phyloP scores from a whole-genome alignment of 176 grass and related monocot species.

The Leersia perrieri region DNA sequence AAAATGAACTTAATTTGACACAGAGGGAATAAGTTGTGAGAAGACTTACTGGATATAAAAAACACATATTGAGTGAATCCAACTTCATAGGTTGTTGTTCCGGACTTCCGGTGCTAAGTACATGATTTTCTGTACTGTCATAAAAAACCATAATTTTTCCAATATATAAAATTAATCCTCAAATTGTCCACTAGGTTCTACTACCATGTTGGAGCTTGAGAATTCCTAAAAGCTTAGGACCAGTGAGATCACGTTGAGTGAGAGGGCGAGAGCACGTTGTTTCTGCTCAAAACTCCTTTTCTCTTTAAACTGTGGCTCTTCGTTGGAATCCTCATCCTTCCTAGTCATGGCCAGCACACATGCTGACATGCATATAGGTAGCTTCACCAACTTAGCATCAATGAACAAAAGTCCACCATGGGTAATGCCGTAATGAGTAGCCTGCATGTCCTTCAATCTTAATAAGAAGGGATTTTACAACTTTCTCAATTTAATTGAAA shows the following conservation, averaged over 20 bases:
- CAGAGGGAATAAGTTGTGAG: no score
- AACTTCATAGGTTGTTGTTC: neutral
- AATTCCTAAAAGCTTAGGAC: neutral
- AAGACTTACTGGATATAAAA: no score
- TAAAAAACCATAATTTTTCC: neutral
- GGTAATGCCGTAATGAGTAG: conserved; percentile 12
- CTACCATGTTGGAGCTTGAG: neutral
- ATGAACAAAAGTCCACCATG: neutral
- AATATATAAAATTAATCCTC: neutral
- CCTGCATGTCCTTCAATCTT: neutral
- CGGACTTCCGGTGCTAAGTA: neutral
- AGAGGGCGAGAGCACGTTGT: neutral
- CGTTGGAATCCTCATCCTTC: conserved; percentile 20
- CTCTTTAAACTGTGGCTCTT: neutral
- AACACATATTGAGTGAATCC: no score
- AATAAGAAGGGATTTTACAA: neutral
- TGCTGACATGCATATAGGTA: neutral
- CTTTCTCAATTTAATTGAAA: neutral
- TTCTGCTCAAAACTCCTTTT: neutral
- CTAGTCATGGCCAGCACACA: conserved; percentile 17
- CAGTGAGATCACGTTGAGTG: neutral
- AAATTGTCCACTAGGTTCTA: neutral
- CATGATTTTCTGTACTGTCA: neutral
- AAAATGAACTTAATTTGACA: no score
- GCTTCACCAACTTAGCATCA: neutral